phyloP scores from a whole-genome alignment of 768 basidiomycete genomes.

The Mrakia gelida region DNA sequence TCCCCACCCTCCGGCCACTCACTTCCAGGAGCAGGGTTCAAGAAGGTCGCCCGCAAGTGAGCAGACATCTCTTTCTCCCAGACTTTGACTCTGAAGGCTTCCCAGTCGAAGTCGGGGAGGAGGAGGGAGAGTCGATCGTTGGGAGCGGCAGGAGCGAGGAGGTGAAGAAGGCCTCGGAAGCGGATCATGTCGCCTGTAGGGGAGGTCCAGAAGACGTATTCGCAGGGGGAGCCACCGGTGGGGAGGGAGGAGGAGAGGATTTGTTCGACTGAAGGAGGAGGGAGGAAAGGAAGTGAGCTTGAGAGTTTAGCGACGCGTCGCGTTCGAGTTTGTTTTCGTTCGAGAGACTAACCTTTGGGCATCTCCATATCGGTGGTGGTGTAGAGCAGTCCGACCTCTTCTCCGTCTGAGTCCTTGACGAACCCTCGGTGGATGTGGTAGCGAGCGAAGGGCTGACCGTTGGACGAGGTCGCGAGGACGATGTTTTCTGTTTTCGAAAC shows the following conservation, averaged over 20 bases:
- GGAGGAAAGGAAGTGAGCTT: background rate
- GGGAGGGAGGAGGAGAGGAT: background rate
- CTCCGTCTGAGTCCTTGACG: background rate
- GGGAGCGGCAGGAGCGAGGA: background rate
- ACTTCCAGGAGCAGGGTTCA: background rate
- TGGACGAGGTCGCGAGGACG: slow-evolving; percentile 3
- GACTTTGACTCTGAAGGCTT: background rate
- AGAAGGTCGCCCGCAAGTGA: slow-evolving; percentile 9
- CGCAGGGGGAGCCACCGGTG: slow-evolving; percentile 8
- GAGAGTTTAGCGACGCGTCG: background rate
- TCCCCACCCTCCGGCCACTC: slow-evolving; percentile 10
- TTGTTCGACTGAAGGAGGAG: background rate
- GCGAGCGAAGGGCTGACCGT: slow-evolving; percentile 4
- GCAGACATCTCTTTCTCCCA: slow-evolving; percentile 15
- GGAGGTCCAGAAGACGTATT: slow-evolving; percentile 18
- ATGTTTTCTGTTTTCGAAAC: slow-evolving; percentile 20
- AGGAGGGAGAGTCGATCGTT: background rate
- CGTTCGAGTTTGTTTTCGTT: too few species aligned
- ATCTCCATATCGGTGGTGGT: slow-evolving; percentile 7
- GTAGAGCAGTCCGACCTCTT: slow-evolving; percentile 5
- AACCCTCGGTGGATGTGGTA: slow-evolving; percentile 22
- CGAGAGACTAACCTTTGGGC: background rate
- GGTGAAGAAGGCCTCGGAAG: slow-evolving; percentile 8
- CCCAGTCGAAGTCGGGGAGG: slow-evolving; percentile 17
- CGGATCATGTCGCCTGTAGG: slow-evolving; percentile 4